Percentiles rank a stretch among this genome's conserved stretches.
phyloP scores from a whole-genome alignment of 1,139 yeast species.

The Sugiyamaella novakii region DNA sequence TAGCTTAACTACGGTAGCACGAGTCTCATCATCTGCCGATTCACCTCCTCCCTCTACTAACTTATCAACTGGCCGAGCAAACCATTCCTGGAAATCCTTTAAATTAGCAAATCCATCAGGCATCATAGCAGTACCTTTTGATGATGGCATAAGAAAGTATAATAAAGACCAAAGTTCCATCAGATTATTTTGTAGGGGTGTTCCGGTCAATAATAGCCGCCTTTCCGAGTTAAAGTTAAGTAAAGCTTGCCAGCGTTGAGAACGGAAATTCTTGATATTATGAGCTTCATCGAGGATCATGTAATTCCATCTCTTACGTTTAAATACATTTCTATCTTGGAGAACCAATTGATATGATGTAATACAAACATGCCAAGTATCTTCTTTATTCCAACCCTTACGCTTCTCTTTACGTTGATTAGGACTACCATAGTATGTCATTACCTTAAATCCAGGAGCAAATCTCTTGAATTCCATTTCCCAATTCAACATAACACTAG shows the following conservation, averaged over 20 bases:
- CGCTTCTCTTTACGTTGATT: conserved; percentile 95
- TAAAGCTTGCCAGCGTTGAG: conserved; percentile 96
- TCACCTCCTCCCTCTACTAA: conserved; percentile 77
- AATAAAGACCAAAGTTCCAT: conserved; percentile 93
- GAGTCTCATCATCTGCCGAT: conserved; percentile 68
- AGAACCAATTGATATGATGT: conserved; percentile 96
- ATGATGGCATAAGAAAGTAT: conserved; percentile 93
- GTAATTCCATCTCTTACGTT: conserved; percentile 91
- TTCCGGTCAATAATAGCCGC: conserved; percentile 87
- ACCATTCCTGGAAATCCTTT: conserved; percentile 97
- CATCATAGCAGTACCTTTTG: conserved; percentile 68
- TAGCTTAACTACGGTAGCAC: conserved; percentile 78
- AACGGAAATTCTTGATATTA: conserved; percentile 92
- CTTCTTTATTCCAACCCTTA: conserved; percentile 96
- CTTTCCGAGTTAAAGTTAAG: conserved; percentile 91
- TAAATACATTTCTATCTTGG: conserved; percentile 93
- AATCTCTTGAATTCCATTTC: conserved; percentile 98
- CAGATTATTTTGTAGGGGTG: conserved; percentile 89
- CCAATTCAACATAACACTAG: conserved; percentile 99
- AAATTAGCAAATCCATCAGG: conserved; percentile 96
- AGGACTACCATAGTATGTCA: conserved; percentile 97
- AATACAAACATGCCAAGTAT: conserved; percentile 94
- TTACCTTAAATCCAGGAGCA: conserved; percentile 96
- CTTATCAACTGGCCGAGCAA: conserved; percentile 93
- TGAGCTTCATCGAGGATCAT: conserved; percentile 99